phyloP scores from a whole-genome alignment of 140 eudicot genomes.

The Senecio squalidus region DNA sequence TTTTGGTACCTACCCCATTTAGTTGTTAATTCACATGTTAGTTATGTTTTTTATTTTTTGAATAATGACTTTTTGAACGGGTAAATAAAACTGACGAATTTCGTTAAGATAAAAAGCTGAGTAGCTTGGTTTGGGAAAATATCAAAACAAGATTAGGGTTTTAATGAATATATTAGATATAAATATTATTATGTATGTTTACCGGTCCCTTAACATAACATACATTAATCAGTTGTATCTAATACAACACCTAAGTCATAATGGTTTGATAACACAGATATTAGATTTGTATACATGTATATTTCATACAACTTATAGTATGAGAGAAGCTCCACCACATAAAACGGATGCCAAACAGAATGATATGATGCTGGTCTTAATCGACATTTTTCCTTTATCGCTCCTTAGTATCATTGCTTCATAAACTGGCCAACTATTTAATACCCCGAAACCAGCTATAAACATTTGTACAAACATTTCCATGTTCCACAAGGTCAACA shows the following conservation, averaged over 20 bases:
- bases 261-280: too few relatives aligned
- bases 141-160: too few relatives aligned
- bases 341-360: constrained; percentile 20
- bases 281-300: neutral
- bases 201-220: too few relatives aligned
- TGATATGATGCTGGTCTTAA: constrained; percentile 28
- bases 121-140: too few relatives aligned
- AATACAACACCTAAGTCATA: too few relatives aligned
- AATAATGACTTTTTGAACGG: too few relatives aligned
- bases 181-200: too few relatives aligned
- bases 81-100: too few relatives aligned
- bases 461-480: constrained; percentile 34
- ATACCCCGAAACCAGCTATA: constrained; percentile 39
- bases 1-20: constrained; percentile 1
- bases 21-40: neutral
- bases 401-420: constrained; percentile 45
- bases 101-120: too few relatives aligned
- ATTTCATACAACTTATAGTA: neutral
- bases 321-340: constrained; percentile 22
- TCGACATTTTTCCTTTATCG: constrained; percentile 44
- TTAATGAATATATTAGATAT: too few relatives aligned
- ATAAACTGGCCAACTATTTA: constrained; percentile 47
- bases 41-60: too few relatives aligned
- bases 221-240: too few relatives aligned
- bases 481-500: neutral